Percentiles rank a stretch among this genome's conserved stretches.
These are phyloP conservation scores for Quillaja saponaria DNA, from an alignment of 306 rosid genomes.

Conservation along the genomic window DNA sequence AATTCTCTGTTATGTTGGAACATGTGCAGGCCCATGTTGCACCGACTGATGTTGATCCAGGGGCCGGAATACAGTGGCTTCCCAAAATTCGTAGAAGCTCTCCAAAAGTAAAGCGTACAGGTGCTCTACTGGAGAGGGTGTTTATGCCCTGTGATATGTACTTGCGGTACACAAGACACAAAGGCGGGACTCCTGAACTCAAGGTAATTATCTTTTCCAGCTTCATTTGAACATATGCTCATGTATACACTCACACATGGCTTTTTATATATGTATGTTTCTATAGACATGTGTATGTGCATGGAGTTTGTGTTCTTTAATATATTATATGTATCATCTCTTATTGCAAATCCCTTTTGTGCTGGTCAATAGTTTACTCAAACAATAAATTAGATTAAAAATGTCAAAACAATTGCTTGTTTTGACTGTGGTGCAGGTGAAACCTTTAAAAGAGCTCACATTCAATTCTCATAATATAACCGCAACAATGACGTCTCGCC, in stretches of 20 bases:
- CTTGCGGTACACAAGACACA: conserved; percentile 89
- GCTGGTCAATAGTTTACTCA: conserved; percentile 11
- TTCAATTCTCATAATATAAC: conserved; percentile 86
- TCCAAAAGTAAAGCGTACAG: conserved; percentile 97
- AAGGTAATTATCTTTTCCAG: conserved; percentile 50
- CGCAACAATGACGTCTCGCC: conserved; percentile 98
- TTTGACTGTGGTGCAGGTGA: conserved; percentile 66
- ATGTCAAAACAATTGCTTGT: conserved; percentile 7
- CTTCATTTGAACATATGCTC: background rate
- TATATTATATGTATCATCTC: conserved; percentile 21
- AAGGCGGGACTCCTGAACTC: conserved; percentile 95
- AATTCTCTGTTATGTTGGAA: conserved; percentile 92
- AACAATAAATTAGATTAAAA: background rate
- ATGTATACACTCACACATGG: too few relatives aligned
- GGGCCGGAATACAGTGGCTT: conserved; percentile 99
- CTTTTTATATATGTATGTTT: conserved; percentile 1
- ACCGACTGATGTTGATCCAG: conserved; percentile 99
- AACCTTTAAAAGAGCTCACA: conserved; percentile 89
- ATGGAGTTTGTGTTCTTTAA: conserved; percentile 16
- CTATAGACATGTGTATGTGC: conserved; percentile 6
- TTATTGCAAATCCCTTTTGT: conserved; percentile 12
- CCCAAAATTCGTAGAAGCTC: conserved; percentile 90
- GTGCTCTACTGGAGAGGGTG: conserved; percentile 99
- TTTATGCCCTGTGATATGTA: conserved; percentile 99
- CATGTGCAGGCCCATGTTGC: conserved; percentile 99